A percentile compares a stretch with the other conserved stretches of the same genome.
phyloP scores from a whole-genome alignment of 257 asterid genomes.

The Fraxinus americana region DNA sequence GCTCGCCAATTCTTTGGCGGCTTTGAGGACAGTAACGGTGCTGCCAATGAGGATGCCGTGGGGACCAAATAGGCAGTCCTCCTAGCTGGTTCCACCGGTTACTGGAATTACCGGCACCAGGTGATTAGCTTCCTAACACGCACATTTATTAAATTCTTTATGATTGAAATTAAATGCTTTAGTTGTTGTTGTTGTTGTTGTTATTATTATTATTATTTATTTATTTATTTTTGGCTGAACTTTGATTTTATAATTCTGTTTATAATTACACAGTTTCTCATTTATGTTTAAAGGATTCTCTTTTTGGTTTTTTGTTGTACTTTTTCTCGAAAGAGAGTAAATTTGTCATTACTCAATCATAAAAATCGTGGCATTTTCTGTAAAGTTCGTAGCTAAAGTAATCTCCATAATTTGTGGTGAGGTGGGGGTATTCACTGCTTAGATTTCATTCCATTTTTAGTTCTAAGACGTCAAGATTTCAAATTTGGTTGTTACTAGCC shows the following conservation, averaged over 20 bases:
- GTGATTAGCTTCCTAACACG: conserved; percentile 28
- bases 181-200: too few species aligned
- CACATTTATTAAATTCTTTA: neutral
- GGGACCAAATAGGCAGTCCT: conserved; percentile 94
- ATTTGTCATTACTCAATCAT: neutral
- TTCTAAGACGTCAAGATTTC: neutral
- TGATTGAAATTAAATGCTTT: neutral
- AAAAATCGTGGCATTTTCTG: neutral
- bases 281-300: neutral
- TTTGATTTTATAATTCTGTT: neutral
- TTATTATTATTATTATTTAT: too few species aligned
- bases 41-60: conserved; percentile 50
- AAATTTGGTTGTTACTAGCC: neutral
- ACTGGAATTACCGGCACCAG: conserved; percentile 98
- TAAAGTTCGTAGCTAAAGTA: neutral
- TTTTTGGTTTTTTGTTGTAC: neutral
- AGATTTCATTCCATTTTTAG: neutral
- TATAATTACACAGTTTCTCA: neutral
- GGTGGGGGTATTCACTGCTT: neutral
- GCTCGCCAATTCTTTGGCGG: conserved; percentile 43
- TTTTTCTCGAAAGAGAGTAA: neutral
- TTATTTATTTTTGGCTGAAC: neutral
- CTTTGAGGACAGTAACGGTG: conserved; percentile 26
- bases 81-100: conserved; percentile 88
- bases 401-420: neutral